phyloP scores from a whole-genome alignment of 768 basidiomycete genomes.

The Amanita muscaria region DNA sequence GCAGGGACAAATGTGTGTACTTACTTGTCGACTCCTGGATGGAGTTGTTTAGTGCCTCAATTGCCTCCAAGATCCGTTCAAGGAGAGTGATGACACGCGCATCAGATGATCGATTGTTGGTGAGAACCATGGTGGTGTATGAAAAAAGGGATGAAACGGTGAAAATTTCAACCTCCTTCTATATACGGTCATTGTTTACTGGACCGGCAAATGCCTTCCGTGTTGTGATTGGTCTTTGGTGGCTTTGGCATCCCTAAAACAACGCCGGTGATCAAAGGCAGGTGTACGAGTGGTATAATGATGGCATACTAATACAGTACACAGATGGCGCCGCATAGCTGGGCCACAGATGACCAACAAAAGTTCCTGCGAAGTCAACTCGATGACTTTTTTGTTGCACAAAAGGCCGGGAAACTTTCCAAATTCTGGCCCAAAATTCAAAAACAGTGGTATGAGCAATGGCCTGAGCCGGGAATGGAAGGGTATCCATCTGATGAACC shows the following conservation, averaged over 20 bases:
- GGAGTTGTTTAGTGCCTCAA: neutral
- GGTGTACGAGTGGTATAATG: too few relatives aligned
- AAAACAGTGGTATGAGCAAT: conserved; percentile 1
- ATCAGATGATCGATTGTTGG: neutral
- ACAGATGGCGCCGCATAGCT: conserved; percentile 8
- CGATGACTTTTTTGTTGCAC: conserved; percentile 1
- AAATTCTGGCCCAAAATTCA: conserved; percentile 7
- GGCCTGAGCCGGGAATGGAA: conserved; percentile 1
- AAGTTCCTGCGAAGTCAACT: conserved; percentile 1
- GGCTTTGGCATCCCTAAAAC: too few relatives aligned
- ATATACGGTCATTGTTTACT: too few relatives aligned
- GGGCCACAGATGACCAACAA: conserved; percentile 7
- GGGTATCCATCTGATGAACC: neutral
- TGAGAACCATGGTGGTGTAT: too few relatives aligned
- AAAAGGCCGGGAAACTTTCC: conserved; percentile 1
- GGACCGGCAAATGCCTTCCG: too few relatives aligned
- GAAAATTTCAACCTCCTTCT: too few relatives aligned
- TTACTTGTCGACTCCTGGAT: too few relatives aligned
- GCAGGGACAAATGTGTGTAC: too few relatives aligned
- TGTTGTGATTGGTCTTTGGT: too few relatives aligned
- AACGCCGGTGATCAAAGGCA: too few relatives aligned
- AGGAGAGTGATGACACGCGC: neutral
- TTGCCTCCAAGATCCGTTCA: neutral
- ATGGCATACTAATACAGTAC: too few relatives aligned
- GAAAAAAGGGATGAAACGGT: too few relatives aligned